Evolutionary conservation across 495 filamentous ascomycete species (phyloP).

Genomic region (Aspergillus diversus): DNA sequence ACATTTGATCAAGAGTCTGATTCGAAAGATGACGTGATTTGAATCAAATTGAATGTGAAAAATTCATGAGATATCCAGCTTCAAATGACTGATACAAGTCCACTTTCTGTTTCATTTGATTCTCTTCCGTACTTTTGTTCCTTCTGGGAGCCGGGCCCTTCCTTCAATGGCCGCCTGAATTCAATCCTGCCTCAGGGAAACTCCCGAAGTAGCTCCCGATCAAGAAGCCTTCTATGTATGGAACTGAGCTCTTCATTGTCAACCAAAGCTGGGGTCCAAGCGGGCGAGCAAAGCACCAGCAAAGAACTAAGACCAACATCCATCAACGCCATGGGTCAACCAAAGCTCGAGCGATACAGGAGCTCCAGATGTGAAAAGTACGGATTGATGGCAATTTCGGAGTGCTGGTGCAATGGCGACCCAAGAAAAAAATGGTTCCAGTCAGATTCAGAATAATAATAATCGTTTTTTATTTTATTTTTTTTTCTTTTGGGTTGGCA

Average conservation of each 20-base stretch:
- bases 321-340: neutral
- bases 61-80: neutral
- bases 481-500: neutral
- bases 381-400: too few relatives aligned
- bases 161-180: too few relatives aligned
- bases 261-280: constrained; percentile 15
- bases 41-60: neutral
- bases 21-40: neutral
- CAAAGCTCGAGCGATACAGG: neutral
- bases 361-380: neutral
- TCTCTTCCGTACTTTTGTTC: too few relatives aligned
- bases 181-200: too few relatives aligned
- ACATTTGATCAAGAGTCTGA: too few relatives aligned
- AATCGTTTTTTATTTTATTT: neutral
- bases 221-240: neutral
- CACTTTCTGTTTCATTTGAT: too few relatives aligned
- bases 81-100: too few relatives aligned
- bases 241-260: neutral
- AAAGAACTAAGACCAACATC: neutral
- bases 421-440: neutral
- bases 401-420: too few relatives aligned
- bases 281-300: constrained; percentile 19
- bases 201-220: too few relatives aligned
- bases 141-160: too few relatives aligned
- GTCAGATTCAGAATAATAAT: too few relatives aligned